phyloP scores from a whole-genome alignment of 2,329 filamentous ascomycete species.

The Stagonosporopsis rhizophila region DNA sequence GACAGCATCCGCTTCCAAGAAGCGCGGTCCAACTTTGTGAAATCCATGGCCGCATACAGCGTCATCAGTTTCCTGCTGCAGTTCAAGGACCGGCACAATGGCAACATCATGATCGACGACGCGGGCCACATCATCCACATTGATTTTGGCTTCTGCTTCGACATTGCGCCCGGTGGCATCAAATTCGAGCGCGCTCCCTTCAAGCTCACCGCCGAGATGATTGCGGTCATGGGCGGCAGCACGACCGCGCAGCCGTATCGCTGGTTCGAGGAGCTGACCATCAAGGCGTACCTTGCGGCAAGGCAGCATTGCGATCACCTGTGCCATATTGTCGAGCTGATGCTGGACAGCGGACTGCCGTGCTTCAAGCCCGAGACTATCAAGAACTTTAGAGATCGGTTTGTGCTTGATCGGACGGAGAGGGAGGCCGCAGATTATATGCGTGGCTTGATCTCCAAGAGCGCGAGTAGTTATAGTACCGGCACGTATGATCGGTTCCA shows the following conservation, averaged over 20 bases:
- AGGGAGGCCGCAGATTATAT: conserved; percentile 95
- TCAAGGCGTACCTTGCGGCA: conserved; percentile 92
- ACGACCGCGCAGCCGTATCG: conserved; percentile 86
- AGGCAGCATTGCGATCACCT: conserved; percentile 89
- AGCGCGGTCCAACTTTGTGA: conserved; percentile 96
- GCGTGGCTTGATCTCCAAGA: conserved; percentile 86
- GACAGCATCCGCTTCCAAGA: conserved; percentile 94
- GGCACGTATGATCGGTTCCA: conserved; percentile 98
- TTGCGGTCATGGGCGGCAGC: conserved; percentile 94
- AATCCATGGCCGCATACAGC: conserved; percentile 98
- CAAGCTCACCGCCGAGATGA: conserved; percentile 97
- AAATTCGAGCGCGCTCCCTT: conserved; percentile 98
- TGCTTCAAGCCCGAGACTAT: conserved; percentile 98
- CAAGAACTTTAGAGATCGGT: conserved; percentile 88
- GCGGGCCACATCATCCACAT: conserved; percentile 97
- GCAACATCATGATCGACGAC: conserved; percentile 99
- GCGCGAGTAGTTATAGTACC: conserved; percentile 88
- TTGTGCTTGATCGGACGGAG: conserved; percentile 90
- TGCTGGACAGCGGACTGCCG: conserved; percentile 94
- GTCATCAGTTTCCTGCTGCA: conserved; percentile 96
- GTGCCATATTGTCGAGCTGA: conserved; percentile 85
- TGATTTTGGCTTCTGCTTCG: conserved; percentile 99
- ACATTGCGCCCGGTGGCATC: conserved; percentile 95
- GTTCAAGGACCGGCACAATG: conserved; percentile 99
- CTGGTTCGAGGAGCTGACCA: conserved; percentile 94